Base-by-base conservation (phyloP, 805 yeast species). In the Starmerella potacharoeniae region DNA sequence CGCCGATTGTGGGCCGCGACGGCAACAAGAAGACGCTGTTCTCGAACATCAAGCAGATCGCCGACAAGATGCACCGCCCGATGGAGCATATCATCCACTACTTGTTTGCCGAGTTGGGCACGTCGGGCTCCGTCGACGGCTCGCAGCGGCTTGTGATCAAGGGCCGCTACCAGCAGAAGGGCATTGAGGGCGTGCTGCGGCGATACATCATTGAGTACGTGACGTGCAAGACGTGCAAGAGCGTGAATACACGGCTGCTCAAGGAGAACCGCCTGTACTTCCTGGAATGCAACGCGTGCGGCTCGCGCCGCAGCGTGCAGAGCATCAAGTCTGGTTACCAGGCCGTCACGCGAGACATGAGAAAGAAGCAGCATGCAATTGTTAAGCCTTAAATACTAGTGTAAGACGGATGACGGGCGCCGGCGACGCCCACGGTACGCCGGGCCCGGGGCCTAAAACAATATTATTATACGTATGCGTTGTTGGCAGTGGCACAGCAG, bases 281-380 rank as follows among this genome's bases (percentile, higher is more conserved):
- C 78, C 79, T 93, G 78, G 95, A 90, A 66, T 93, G 99, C 79
- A 89, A 90, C 70, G 86, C 95, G 55, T 93, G 99, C 79, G 98
- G 98, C 64, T 86, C 96, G 49, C 83, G 97, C 49, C 84, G 96
- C 75, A 89, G 97, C 51, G 99, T 93, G 55, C 82, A 93, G 64
- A 88, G 96, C 48, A 93, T 93, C 73, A 93, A 95, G 82, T 87
- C 97, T 50, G 99, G 99, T 84, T 93, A 87, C 95, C 96, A 90
- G 77, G 99, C 98, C 65, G 68, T 69, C 55, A 68, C 70, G 56
- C 61, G 69, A 43, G 66, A 69, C 49, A 62, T 64, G 43, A 35
- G 63, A 39, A 57, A 59, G 52, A 57, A 55, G 58, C 62, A 62
- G 22, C 58, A 60, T 39, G 60, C 59, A 6, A 58, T 61, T 10